Evolutionary conservation across 192 early-diverging fungal genomes (phyloP).

Genomic region (Backusella tarrabulga): DNA sequence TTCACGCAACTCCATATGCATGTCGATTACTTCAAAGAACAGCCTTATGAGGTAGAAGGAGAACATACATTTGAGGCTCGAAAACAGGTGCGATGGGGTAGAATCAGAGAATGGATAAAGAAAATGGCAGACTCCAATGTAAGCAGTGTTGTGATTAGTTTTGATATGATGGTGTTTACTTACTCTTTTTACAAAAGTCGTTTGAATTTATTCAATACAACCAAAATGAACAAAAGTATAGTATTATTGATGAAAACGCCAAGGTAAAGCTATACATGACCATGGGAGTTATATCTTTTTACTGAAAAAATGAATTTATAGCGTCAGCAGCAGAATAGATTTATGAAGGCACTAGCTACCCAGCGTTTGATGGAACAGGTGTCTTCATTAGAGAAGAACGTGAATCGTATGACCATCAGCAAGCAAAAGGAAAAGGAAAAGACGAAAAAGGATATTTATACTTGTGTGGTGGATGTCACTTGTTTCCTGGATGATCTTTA

Average conservation of each 20-base stretch:
- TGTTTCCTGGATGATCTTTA: slow-evolving; percentile 45
- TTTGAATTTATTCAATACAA: slow-evolving; percentile 42
- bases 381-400: slow-evolving; percentile 37
- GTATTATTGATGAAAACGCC: slow-evolving; percentile 39
- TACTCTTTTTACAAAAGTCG: slow-evolving; percentile 31
- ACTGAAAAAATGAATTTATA: slow-evolving; percentile 2
- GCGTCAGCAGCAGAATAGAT: slow-evolving; percentile 40
- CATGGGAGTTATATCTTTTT: not conserved
- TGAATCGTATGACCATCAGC: slow-evolving; percentile 26
- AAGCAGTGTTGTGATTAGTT: not conserved
- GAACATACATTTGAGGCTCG: slow-evolving; percentile 12
- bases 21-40: slow-evolving; percentile 37
- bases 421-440: not conserved
- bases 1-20: slow-evolving; percentile 28
- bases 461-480: slow-evolving; percentile 46
- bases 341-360: slow-evolving; percentile 43
- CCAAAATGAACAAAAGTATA: slow-evolving; percentile 31
- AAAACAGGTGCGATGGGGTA: slow-evolving; percentile 36
- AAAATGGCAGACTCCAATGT: slow-evolving; percentile 35
- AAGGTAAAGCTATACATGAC: slow-evolving; percentile 29
- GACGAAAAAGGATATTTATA: slow-evolving; percentile 12
- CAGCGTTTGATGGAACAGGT: slow-evolving; percentile 42
- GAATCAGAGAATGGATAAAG: slow-evolving; percentile 28
- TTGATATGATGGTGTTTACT: not conserved
- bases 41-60: slow-evolving; percentile 2